phyloP scores from a whole-genome alignment of 441 rosid species.

The Bruguiera hainesii region DNA sequence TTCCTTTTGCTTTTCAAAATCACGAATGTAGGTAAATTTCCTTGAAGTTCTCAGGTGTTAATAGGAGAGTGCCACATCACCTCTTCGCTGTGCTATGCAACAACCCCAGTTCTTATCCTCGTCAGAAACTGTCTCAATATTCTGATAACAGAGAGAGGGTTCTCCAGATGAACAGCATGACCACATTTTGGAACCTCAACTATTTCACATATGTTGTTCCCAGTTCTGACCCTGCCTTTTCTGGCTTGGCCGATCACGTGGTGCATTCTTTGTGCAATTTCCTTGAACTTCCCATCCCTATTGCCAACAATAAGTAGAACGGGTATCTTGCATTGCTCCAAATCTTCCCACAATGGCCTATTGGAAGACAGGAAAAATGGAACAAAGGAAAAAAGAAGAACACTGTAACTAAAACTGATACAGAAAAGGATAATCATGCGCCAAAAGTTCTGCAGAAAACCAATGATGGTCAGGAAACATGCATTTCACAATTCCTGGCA shows the following conservation, averaged over 20 bases:
- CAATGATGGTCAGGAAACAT: neutral
- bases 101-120: slow-evolving; percentile 22
- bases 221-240: slow-evolving; percentile 14
- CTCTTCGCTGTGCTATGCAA: neutral
- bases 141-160: slow-evolving; percentile 53
- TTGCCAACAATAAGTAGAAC: slow-evolving; percentile 63
- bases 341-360: slow-evolving; percentile 87
- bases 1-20: too few species aligned
- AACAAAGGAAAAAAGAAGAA: neutral
- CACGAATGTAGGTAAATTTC: too few species aligned
- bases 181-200: slow-evolving; percentile 62
- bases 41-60: neutral
- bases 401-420: neutral
- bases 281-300: slow-evolving; percentile 65
- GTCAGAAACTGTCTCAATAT: slow-evolving; percentile 56
- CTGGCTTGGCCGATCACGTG: slow-evolving; percentile 25
- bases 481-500: neutral
- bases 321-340: slow-evolving; percentile 56
- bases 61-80: neutral
- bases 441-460: neutral
- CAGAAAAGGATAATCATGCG: neutral
- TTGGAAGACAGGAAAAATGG: neutral
- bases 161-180: slow-evolving; percentile 86
- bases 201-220: slow-evolving; percentile 29
- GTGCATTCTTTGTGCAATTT: slow-evolving; percentile 52